Base-by-base conservation (phyloP, 108 stramenopile species). In the Asterionellopsis glacialis region DNA sequence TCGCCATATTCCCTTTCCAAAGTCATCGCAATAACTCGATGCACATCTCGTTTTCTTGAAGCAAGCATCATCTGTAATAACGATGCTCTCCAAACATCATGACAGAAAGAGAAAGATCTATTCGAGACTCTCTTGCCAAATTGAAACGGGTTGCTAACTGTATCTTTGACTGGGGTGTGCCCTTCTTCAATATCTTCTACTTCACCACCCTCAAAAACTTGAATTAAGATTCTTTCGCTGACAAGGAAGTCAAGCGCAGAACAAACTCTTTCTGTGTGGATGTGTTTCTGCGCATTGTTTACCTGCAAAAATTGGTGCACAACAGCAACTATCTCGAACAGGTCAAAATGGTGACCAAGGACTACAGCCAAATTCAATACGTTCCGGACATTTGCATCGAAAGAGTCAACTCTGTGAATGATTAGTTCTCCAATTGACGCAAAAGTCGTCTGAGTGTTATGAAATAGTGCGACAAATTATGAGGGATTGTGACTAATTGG, bases 81-180 rank as follows among this genome's bases (percentile, higher is more conserved):
- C 42, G 62, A 80, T 54, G 63, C 65, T 58, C 76, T 72, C 84
- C 84, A 85, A 23, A 79, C 69, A 43, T 74, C 80, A 47, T 85
- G 84, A 11, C 75, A 70, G 42, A 85, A 85, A 25, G 71, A 41
- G 50, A 73, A 80, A 14, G 26, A 61, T 10, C 59, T 56, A 33
- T 33, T 33, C 33, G 33, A 33, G 33, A 33, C 33, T 33, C 7
- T 33, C 33, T 33, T 33, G 33, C 33, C 33, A 2, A 33, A 33
- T 33, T 33, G 33, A 33, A 33, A 33, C 33, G 33, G 33, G 33
- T 33, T 33, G 33, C 33, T 33, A 7, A 33, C 33, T 7, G 33
- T 33, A 33, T 33, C 33, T 33, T 33, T 33, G 5, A 33, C 33
- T 33, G 33, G 33, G 5, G 33, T 33, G 7, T 33, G 33, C 33